phyloP scores from a whole-genome alignment of 805 yeast genomes.

The Cyberlindnera bimundalis region DNA sequence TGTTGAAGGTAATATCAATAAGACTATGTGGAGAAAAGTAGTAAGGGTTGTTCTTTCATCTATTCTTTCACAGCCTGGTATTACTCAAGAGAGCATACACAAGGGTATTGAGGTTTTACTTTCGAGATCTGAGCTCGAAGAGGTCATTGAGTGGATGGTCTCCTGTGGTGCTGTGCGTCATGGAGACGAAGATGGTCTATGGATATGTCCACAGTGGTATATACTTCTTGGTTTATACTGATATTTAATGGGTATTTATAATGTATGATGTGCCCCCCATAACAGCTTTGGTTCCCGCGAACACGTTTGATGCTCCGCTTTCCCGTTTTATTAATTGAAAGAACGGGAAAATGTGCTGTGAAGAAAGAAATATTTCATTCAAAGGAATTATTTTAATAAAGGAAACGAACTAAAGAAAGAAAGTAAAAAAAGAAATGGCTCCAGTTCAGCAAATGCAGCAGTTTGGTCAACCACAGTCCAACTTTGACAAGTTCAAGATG shows the following conservation, averaged over 20 bases:
- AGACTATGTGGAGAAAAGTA: constrained; percentile 55
- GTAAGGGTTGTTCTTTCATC: constrained; percentile 44
- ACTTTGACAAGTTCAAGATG: constrained; percentile 97
- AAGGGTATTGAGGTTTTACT: constrained; percentile 21
- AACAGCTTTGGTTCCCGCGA: too few species aligned
- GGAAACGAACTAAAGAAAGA: not conserved
- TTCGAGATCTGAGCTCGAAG: constrained; percentile 33
- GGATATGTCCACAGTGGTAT: constrained; percentile 47
- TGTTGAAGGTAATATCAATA: constrained; percentile 56
- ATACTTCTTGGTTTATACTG: constrained; percentile 27
- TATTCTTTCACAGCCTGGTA: constrained; percentile 55
- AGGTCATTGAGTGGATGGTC: constrained; percentile 44
- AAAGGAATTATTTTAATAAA: not conserved
- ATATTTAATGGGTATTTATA: too few species aligned
- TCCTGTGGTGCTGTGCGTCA: constrained; percentile 35
- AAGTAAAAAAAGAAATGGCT: constrained; percentile 22
- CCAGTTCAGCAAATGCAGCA: constrained; percentile 69
- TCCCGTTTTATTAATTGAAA: not conserved
- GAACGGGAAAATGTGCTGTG: not conserved
- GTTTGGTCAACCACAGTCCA: constrained; percentile 61
- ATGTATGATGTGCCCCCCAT: too few species aligned
- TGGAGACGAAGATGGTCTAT: constrained; percentile 38
- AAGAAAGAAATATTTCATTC: not conserved
- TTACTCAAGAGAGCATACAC: constrained; percentile 28
- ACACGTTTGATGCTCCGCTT: constrained; percentile 1